These are phyloP conservation scores for Flaveria bidentis DNA, from an alignment of 129 eudicot species.

Conservation along the genomic window DNA sequence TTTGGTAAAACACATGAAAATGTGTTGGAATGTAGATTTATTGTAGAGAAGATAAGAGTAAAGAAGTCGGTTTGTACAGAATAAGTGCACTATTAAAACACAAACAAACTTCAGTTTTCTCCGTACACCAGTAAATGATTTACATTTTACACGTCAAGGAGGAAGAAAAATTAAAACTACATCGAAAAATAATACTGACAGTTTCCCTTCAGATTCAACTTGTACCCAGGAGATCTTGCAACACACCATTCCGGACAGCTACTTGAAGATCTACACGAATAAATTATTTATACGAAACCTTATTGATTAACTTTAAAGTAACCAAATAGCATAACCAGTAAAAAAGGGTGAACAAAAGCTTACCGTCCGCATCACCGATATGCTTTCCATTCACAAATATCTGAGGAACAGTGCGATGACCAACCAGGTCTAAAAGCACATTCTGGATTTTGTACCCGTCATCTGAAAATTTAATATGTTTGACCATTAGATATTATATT, in stretches of 20 bases:
- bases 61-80: slow-evolving; percentile 15
- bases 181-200: slow-evolving; percentile 16
- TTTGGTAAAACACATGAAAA: slow-evolving; percentile 20
- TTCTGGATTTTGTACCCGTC: slow-evolving; percentile 83
- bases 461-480: slow-evolving; percentile 45
- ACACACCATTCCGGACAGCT: slow-evolving; percentile 57
- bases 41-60: background rate
- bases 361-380: slow-evolving; percentile 95
- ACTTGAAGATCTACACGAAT: slow-evolving; percentile 58
- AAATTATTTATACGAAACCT: slow-evolving; percentile 6
- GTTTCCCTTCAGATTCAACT: slow-evolving; percentile 34
- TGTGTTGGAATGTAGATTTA: background rate
- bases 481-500: slow-evolving; percentile 2
- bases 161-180: slow-evolving; percentile 29
- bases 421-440: slow-evolving; percentile 81
- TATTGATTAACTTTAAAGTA: background rate
- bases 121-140: slow-evolving; percentile 23
- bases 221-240: slow-evolving; percentile 56
- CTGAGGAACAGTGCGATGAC: slow-evolving; percentile 96
- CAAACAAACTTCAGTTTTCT: slow-evolving; percentile 19
- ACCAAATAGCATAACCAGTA: background rate
- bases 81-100: slow-evolving; percentile 7
- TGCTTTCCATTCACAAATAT: slow-evolving; percentile 97
- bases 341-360: slow-evolving; percentile 30
- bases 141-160: slow-evolving; percentile 24